These are phyloP conservation scores for Diplocarpon rosae DNA, from an alignment of 2,329 filamentous ascomycete genomes.

Conservation along the genomic window DNA sequence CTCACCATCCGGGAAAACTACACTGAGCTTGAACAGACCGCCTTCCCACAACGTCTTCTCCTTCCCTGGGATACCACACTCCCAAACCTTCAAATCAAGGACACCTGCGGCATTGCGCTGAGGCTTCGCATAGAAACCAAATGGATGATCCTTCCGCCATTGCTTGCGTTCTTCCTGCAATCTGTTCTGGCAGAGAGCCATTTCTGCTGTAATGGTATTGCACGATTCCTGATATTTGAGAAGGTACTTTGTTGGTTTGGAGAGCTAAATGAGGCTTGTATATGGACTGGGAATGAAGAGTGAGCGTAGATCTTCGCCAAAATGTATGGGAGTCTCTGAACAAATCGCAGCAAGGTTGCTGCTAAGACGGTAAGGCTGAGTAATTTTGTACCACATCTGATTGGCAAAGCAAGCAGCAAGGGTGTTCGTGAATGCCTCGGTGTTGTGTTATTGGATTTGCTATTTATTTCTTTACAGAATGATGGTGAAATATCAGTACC, in stretches of 20 bases:
- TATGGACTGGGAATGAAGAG: neutral
- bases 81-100: constrained; percentile 90
- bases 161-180: constrained; percentile 88
- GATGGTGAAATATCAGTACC: no score
- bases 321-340: neutral
- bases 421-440: constrained; percentile 3
- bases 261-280: constrained; percentile 10
- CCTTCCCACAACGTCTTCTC: constrained; percentile 96
- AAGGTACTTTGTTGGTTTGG: constrained; percentile 1
- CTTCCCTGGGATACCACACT: constrained; percentile 92
- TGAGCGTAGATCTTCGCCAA: neutral
- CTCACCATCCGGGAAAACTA: constrained; percentile 85
- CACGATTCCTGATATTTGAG: neutral
- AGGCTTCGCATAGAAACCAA: constrained; percentile 92
- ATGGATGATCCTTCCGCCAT: constrained; percentile 94
- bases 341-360: neutral
- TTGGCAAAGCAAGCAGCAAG: neutral
- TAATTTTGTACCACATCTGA: constrained; percentile 1
- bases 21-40: constrained; percentile 89
- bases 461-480: neutral
- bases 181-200: constrained; percentile 83
- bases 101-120: constrained; percentile 67
- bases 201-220: constrained; percentile 30
- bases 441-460: neutral
- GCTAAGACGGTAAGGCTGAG: constrained; percentile 10